Conservation (phyloP, 192 early-diverging fungal species). For the Linnemannia elongata region DNA sequence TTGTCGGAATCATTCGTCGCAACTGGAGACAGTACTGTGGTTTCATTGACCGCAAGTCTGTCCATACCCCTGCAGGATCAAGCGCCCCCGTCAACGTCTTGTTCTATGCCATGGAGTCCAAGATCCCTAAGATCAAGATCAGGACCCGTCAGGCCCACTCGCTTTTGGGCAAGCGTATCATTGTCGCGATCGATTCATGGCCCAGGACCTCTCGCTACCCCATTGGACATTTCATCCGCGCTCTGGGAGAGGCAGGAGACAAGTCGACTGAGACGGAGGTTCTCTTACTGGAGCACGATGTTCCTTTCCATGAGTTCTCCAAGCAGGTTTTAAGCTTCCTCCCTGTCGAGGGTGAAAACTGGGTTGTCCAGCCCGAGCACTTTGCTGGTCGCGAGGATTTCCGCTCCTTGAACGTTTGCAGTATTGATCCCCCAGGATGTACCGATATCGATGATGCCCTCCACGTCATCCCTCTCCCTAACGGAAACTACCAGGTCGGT, state of each 20-base stretch:
- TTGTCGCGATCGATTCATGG: slow-evolving; percentile 97
- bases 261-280: slow-evolving; percentile 96
- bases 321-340: slow-evolving; percentile 85
- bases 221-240: slow-evolving; percentile 92
- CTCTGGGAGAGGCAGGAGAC: slow-evolving; percentile 95
- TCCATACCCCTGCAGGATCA: slow-evolving; percentile 68
- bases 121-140: slow-evolving; percentile 95
- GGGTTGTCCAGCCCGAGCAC: slow-evolving; percentile 83
- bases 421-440: slow-evolving; percentile 99
- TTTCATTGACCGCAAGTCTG: slow-evolving; percentile 82
- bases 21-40: slow-evolving; percentile 97
- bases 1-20: slow-evolving; percentile 94
- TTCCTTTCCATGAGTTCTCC: slow-evolving; percentile 95
- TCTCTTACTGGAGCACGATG: slow-evolving; percentile 95
- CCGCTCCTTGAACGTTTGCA: slow-evolving; percentile 88
- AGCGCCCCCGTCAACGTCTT: slow-evolving; percentile 79
- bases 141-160: slow-evolving; percentile 88
- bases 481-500: slow-evolving; percentile 91
- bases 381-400: slow-evolving; percentile 84
- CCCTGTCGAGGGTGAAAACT: slow-evolving; percentile 89
- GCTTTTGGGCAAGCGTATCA: slow-evolving; percentile 87
- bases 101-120: slow-evolving; percentile 91
- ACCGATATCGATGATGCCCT: slow-evolving; percentile 99
- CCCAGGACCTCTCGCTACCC: slow-evolving; percentile 84
- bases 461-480: slow-evolving; percentile 83